Evolutionary conservation across 768 basidiomycete genomes (phyloP).

Genomic region (Amylocystis lapponica): DNA sequence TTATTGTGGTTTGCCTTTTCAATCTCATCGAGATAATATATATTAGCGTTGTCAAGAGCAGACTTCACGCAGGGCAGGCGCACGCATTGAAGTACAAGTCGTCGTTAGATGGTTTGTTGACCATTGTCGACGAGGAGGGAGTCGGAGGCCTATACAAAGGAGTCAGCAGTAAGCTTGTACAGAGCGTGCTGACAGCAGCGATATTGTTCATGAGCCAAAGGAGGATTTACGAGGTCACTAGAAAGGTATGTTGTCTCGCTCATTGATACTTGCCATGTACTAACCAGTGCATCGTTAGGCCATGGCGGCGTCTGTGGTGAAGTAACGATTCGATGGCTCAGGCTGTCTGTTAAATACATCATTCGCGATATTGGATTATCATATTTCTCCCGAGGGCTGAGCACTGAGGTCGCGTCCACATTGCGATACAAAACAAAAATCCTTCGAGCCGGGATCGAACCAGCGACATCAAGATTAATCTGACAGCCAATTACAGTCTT

Average conservation of each 20-base stretch:
- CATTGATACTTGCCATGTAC: too few species aligned
- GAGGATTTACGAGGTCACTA: slow-evolving; percentile 72
- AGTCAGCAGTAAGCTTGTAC: slow-evolving; percentile 80
- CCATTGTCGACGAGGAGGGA: slow-evolving; percentile 76
- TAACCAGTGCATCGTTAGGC: too few species aligned
- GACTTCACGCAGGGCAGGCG: slow-evolving; percentile 71
- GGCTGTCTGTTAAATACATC: too few species aligned
- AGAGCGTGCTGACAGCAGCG: slow-evolving; percentile 90
- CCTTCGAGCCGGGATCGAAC: slow-evolving; percentile 18
- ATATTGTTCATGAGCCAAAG: slow-evolving; percentile 90
- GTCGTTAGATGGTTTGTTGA: slow-evolving; percentile 67
- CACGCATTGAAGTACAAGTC: slow-evolving; percentile 69
- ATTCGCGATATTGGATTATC: too few species aligned
- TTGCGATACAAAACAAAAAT: slow-evolving; percentile 3
- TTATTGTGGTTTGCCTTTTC: background rate
- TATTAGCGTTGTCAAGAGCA: slow-evolving; percentile 62
- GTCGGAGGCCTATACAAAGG: slow-evolving; percentile 84
- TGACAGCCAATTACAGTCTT: slow-evolving; percentile 16
- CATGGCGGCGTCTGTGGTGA: too few species aligned
- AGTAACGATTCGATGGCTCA: too few species aligned
- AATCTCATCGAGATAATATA: background rate
- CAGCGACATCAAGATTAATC: slow-evolving; percentile 12
- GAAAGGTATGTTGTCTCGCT: slow-evolving; percentile 36
- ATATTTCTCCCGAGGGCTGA: too few species aligned
- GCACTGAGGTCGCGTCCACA: too few species aligned